These are phyloP conservation scores for Suillus hirtellus DNA, from an alignment of 768 basidiomycete species.

Conservation along the genomic window DNA sequence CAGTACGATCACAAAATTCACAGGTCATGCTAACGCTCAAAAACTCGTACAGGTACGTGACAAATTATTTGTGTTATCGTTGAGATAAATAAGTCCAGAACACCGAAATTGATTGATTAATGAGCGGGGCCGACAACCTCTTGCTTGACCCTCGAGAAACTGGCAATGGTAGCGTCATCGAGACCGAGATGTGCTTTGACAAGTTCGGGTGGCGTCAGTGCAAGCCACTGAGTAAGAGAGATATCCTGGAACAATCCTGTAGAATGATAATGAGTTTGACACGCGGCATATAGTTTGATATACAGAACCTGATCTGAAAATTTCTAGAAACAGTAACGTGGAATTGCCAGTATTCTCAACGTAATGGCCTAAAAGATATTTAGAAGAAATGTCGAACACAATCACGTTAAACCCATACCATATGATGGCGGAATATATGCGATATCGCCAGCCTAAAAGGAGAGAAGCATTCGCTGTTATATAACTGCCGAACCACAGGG, in stretches of 20 bases:
- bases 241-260: conserved; percentile 54
- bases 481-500: neutral
- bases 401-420: conserved; percentile 15
- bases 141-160: conserved; percentile 53
- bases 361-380: conserved; percentile 51
- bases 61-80: conserved; percentile 6
- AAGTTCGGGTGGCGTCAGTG: conserved; percentile 55
- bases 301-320: conserved; percentile 53
- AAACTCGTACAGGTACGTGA: conserved; percentile 20
- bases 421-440: conserved; percentile 28
- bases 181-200: conserved; percentile 64
- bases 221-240: conserved; percentile 62
- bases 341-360: conserved; percentile 66
- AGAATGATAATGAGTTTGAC: neutral
- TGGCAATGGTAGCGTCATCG: conserved; percentile 48
- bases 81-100: neutral
- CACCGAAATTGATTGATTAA: neutral
- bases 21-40: conserved; percentile 2
- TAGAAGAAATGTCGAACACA: neutral
- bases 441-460: conserved; percentile 31
- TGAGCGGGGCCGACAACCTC: conserved; percentile 40
- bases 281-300: conserved; percentile 5
- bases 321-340: conserved; percentile 58
- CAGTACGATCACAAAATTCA: conserved; percentile 5
- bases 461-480: conserved; percentile 7